Percentiles rank a stretch among this genome's conserved stretches.
These are phyloP conservation scores for Ustilago bromivora DNA, from an alignment of 1,284 basidiomycete species.

Conservation along the genomic window DNA sequence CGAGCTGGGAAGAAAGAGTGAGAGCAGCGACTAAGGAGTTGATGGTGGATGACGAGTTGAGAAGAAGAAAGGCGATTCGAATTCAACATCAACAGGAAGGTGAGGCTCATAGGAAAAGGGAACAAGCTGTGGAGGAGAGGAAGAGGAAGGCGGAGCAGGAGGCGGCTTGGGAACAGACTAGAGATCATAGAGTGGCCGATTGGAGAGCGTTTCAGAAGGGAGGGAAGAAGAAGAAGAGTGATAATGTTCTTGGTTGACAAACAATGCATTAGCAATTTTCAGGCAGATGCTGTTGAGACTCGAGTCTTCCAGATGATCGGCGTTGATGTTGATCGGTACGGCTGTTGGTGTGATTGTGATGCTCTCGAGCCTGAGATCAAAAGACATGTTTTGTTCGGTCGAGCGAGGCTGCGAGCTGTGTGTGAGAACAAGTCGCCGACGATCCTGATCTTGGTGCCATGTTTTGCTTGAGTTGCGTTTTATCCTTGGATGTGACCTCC, in stretches of 20 bases:
- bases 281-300: not conserved
- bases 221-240: conserved; percentile 58
- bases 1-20: conserved; percentile 71
- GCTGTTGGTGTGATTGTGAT: not conserved
- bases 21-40: conserved; percentile 73
- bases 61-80: conserved; percentile 71
- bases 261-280: not conserved
- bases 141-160: conserved; percentile 71
- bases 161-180: conserved; percentile 72
- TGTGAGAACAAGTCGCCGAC: not conserved
- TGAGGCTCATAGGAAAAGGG: conserved; percentile 72
- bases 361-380: not conserved
- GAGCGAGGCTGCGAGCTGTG: not conserved
- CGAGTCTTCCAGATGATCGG: no score
- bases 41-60: conserved; percentile 74
- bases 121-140: conserved; percentile 71
- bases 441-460: not conserved
- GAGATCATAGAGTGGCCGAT: conserved; percentile 65
- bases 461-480: not conserved
- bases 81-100: conserved; percentile 74
- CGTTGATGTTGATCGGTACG: not conserved
- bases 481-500: not conserved
- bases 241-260: conserved; percentile 54
- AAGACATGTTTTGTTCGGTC: no score
- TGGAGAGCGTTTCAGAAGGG: conserved; percentile 65